Evolutionary conservation across 805 yeast genomes (phyloP).

Genomic region (Starmerella gropengiesseri): DNA sequence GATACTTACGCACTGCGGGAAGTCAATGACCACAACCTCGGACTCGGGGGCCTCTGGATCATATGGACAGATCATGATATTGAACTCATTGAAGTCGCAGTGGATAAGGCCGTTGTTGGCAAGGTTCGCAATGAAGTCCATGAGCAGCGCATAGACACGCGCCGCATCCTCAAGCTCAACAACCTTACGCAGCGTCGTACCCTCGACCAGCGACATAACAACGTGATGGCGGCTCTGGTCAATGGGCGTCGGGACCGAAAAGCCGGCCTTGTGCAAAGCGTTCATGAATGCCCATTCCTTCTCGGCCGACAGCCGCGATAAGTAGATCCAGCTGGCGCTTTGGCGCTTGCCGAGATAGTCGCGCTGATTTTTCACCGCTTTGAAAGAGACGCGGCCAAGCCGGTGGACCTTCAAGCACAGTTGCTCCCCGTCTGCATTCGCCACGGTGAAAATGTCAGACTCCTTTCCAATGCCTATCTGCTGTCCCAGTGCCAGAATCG

Average conservation of each 20-base stretch:
- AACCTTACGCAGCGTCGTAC: constrained; percentile 81
- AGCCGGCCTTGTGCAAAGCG: constrained; percentile 60
- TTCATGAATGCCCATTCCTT: constrained; percentile 86
- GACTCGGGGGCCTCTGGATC: constrained; percentile 35
- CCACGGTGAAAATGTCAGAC: constrained; percentile 82
- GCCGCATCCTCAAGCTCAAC: constrained; percentile 58
- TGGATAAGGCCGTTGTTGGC: constrained; percentile 88
- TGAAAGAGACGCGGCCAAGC: constrained; percentile 86
- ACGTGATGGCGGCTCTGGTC: constrained; percentile 88
- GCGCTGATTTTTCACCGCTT: constrained; percentile 84
- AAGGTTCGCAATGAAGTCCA: constrained; percentile 73
- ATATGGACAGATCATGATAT: constrained; percentile 67
- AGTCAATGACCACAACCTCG: constrained; percentile 87
- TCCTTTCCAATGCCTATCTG: constrained; percentile 96
- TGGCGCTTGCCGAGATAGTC: constrained; percentile 68
- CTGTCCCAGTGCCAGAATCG: constrained; percentile 67
- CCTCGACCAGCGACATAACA: constrained; percentile 81
- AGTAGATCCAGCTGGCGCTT: constrained; percentile 84
- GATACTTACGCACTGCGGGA: constrained; percentile 94
- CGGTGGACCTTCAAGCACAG: constrained; percentile 83
- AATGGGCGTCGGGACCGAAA: constrained; percentile 76
- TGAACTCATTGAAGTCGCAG: constrained; percentile 96
- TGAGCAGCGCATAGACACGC: constrained; percentile 68
- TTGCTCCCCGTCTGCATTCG: constrained; percentile 52
- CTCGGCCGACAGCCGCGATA: constrained; percentile 81